These are phyloP conservation scores for Blepharisma stoltei DNA, from an alignment of 73 alveolate genomes.

Conservation along the genomic window DNA sequence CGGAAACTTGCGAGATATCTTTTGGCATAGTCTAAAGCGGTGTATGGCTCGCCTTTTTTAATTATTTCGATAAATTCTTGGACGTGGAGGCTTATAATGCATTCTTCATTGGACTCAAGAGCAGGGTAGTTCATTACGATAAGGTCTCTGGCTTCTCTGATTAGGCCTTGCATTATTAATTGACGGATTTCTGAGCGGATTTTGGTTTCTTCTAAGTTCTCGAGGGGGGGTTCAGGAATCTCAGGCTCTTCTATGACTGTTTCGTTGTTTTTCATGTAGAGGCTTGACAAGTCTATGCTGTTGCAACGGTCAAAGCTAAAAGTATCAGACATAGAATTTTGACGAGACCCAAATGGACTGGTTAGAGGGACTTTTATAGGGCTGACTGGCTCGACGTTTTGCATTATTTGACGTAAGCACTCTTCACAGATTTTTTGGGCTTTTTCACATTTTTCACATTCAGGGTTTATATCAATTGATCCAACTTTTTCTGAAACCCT, in stretches of 20 bases:
- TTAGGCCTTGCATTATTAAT: neutral
- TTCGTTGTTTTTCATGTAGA: neutral
- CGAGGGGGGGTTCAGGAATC: neutral
- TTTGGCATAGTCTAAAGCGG: neutral
- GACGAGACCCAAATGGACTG: neutral
- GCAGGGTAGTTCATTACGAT: neutral
- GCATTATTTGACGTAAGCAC: neutral
- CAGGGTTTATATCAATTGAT: conserved; percentile 9
- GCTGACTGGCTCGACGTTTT: conserved; percentile 19
- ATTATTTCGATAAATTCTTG: conserved; percentile 22
- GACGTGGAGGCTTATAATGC: neutral
- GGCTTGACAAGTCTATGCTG: neutral
- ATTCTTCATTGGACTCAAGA: neutral
- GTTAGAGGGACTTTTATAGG: neutral
- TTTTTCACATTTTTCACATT: conserved; percentile 22
- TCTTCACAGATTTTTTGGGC: neutral
- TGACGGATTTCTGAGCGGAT: neutral
- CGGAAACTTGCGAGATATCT: neutral
- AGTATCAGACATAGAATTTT: too few species aligned
- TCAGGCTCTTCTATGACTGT: neutral
- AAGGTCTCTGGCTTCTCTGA: neutral
- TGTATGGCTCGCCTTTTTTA: neutral
- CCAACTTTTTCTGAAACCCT: conserved; percentile 9
- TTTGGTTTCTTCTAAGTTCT: neutral
- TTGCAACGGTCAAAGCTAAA: neutral